Evolutionary conservation across 768 basidiomycete genomes (phyloP), one percentile per base, ranked within the genome.

Genomic region (Mycena rosella): DNA sequence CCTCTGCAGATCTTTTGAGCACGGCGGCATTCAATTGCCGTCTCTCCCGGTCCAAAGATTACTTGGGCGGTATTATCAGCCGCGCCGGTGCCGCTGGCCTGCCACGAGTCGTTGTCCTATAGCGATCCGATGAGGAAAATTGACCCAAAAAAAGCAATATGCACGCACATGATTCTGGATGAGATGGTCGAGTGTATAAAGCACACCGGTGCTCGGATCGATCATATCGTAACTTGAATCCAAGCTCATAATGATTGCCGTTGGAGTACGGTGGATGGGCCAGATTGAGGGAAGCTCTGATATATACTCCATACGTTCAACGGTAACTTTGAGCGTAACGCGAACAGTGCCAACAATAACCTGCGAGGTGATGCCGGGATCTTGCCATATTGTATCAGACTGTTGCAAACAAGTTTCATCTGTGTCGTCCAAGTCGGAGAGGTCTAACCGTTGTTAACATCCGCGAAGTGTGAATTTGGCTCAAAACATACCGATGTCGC

Each of bases 81-180:
- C 3, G 20, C 18, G 4, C 47, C 55, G 6, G 4, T 42, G 36
- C 34, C 38, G 22, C 20, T 17, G 18, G 36, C 30, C 8, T 51
- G 40, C 63, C 63, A 65, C 2, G 47, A 57, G 20, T 58, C 63
- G 38, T 65, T 65, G 55, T 65, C 63, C 63, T 65, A 24, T 29
- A 15, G 26, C 14, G 5, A 6, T 29, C n/a, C n/a, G n/a, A n/a
- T n/a, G n/a, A n/a, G n/a, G n/a, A n/a, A 10, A 30, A 38, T 14
- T 51, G 49, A 11, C 24, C 18, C 13, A 57, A 22, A 27, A 18
- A 65, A 26, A 29, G 2, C 5, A 5, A 40, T 9, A 40, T 40
- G 14, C 38, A 51, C 38, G 34, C 17, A 55, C 62, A 34, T 49
- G 48, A 15, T 51, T 40, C 27, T 51, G 38, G 15, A 51, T 40